Base-by-base conservation (phyloP, 2,329 filamentous ascomycete species). In the Colletotrichum sidae region DNA sequence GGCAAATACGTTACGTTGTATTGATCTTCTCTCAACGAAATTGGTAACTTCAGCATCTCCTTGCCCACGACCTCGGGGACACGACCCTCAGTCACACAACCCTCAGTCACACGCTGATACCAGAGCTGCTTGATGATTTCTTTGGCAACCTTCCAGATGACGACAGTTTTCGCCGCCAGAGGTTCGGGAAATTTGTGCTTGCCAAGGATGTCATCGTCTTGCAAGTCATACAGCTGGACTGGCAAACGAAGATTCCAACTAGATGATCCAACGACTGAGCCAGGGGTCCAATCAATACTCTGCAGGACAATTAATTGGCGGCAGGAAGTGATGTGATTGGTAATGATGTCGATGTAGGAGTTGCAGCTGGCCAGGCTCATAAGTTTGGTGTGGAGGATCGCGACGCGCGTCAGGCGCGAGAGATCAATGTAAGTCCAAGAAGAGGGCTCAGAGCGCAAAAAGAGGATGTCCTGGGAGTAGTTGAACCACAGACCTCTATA, bases 401-500 rank as follows among this genome's bases (percentile, higher is more conserved):
- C 67, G 44, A 68, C 42, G 15, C 55, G 60, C 39, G 57, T 33
- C 34, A 68, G 51, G 38, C 67, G 64, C 3, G 55, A 60, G 46
- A 68, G 55, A 39, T 68, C 59, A 9, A 68, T 38, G 55, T 67
- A 59, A 17, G 39, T 53, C 57, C 60, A 67, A n/a, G 37, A 39
- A 8, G 38, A 33, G 15, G 52, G 58, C 10, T 65, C 59, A 2
- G 47, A 47, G 17, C 55, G 51, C 15, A 68, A 44, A 25, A 45
- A 60, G 17, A 68, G 52, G 7, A 68, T 67, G 33, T 68, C 64
- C 25, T 58, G 34, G 15, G 67, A n/a, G 38, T 68, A 54, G 49
- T 68, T 68, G 52, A 67, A 64, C 67, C 67, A 68, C 47, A 65
- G 41, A 7, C 67, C 67, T 39, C 59, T 63, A 47, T 67, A 67